phyloP scores from a whole-genome alignment of 75 land plant genomes.

The Pinus tabuliformis region DNA sequence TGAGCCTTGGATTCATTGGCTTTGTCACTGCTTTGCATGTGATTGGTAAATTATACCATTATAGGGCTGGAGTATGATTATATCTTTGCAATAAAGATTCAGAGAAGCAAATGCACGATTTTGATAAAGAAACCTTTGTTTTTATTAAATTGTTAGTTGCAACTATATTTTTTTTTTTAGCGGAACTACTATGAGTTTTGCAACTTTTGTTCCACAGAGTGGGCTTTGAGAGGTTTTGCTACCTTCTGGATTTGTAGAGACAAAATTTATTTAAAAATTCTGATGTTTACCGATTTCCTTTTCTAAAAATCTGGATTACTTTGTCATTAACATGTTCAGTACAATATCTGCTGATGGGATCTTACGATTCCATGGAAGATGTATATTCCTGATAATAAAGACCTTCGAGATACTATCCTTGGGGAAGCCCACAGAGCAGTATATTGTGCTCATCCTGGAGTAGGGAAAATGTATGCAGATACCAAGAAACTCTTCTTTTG shows the following conservation, averaged over 20 bases:
- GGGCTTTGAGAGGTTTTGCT: background rate
- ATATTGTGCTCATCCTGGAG: too few relatives aligned
- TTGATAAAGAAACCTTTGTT: background rate
- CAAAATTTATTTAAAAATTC: background rate
- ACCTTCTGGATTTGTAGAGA: background rate
- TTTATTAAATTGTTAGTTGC: background rate
- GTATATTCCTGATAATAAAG: too few relatives aligned
- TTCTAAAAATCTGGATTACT: too few relatives aligned
- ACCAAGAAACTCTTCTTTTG: too few relatives aligned
- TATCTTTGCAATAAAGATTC: background rate
- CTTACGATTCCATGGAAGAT: too few relatives aligned
- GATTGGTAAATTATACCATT: slow-evolving; percentile 70
- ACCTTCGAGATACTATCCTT: too few relatives aligned
- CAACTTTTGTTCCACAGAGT: background rate
- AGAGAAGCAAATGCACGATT: background rate
- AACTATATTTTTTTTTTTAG: background rate
- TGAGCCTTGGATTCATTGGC: slow-evolving; percentile 92
- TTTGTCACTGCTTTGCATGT: slow-evolving; percentile 87
- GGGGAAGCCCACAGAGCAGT: too few relatives aligned
- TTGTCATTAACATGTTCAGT: too few relatives aligned
- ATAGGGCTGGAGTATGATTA: background rate
- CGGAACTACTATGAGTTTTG: background rate
- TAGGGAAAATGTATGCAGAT: too few relatives aligned
- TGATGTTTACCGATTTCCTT: too few relatives aligned
- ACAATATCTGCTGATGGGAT: too few relatives aligned